Conservation (phyloP, 306 rosid genomes). For the Hippophae rhamnoides region DNA sequence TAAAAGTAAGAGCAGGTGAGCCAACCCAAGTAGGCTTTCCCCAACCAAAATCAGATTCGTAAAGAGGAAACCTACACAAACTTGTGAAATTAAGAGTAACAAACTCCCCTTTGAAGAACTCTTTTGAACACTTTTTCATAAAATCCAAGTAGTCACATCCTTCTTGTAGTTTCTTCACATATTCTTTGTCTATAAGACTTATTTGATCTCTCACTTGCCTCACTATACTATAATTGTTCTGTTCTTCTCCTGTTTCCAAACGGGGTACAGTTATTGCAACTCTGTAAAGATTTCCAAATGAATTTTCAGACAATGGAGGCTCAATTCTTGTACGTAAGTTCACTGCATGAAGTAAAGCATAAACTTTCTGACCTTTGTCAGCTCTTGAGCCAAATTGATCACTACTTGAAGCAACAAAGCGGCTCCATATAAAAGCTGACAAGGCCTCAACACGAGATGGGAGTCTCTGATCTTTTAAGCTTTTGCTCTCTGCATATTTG, state of each 20-base stretch:
- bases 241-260: conserved; percentile 7
- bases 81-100: conserved; percentile 7
- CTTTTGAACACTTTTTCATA: not conserved
- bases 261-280: conserved; percentile 3
- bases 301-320: not conserved
- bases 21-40: conserved; percentile 9
- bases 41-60: conserved; percentile 14
- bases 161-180: conserved; percentile 11
- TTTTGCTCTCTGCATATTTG: not conserved
- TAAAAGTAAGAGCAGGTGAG: conserved; percentile 1
- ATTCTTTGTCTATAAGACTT: conserved; percentile 9
- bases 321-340: conserved; percentile 7
- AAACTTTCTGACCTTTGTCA: not conserved
- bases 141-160: not conserved
- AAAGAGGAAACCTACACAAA: conserved; percentile 9
- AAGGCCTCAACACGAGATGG: conserved; percentile 53
- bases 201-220: conserved; percentile 13
- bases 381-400: not conserved
- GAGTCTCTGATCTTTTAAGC: conserved; percentile 5
- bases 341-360: not conserved
- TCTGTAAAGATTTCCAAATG: conserved; percentile 5
- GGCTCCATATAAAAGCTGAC: conserved; percentile 49
- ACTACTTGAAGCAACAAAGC: conserved; percentile 29
- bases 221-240: not conserved
- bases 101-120: not conserved